phyloP scores from a whole-genome alignment of 73 alveolate species.

The Effrenium voratum region DNA sequence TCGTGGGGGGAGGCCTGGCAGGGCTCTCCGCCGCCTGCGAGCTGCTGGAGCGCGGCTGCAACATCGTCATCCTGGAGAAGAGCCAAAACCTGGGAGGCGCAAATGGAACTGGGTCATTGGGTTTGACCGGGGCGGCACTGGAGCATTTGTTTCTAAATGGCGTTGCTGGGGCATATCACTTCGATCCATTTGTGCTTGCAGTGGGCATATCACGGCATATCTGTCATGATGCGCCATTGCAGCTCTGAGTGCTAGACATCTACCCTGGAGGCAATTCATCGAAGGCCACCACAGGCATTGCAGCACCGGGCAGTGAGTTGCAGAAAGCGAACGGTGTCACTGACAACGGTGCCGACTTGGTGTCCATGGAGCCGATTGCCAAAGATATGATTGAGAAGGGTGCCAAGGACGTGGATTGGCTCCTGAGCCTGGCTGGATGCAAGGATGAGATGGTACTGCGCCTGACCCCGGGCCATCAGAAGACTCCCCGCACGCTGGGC shows the following conservation, averaged over 20 bases:
- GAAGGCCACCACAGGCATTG: constrained; percentile 83
- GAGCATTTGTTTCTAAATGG: too few species aligned
- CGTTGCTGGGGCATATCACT: too few species aligned
- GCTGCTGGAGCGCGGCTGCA: constrained; percentile 57
- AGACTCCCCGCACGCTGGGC: constrained; percentile 39
- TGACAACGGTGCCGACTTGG: constrained; percentile 43
- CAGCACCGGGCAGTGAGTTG: constrained; percentile 76
- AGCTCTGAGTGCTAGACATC: too few species aligned
- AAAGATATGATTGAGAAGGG: constrained; percentile 65
- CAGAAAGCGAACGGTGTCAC: constrained; percentile 53
- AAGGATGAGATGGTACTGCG: constrained; percentile 82
- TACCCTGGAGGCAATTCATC: constrained; percentile 77
- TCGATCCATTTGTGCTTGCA: too few species aligned
- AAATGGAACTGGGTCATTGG: too few species aligned
- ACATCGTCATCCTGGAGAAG: constrained; percentile 28
- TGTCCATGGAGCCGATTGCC: constrained; percentile 50
- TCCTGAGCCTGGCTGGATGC: constrained; percentile 82
- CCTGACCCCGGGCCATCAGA: constrained; percentile 57
- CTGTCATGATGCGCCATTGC: too few species aligned
- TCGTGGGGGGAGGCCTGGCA: constrained; percentile 86
- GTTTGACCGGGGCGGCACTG: too few species aligned
- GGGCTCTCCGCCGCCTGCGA: constrained; percentile 81
- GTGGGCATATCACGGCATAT: too few species aligned
- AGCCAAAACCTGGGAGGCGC: constrained; percentile 90
- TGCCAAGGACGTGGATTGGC: constrained; percentile 82